Evolutionary conservation across 495 filamentous ascomycete species (phyloP).

Genomic region (Hypoxylon fragiforme): DNA sequence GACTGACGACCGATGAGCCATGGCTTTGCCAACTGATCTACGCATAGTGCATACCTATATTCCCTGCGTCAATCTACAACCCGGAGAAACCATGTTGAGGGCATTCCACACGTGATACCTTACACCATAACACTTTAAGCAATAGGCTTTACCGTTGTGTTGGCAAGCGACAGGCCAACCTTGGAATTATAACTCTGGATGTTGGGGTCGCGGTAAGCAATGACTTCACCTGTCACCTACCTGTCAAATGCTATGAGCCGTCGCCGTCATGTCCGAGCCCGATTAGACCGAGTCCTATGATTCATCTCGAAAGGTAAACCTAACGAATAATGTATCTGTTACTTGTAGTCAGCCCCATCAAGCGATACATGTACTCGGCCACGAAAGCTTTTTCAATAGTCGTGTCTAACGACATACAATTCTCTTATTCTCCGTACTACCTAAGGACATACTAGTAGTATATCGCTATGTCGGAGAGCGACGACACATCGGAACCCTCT

Average conservation of each 20-base stretch:
- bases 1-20: slow-evolving; percentile 3
- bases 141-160: neutral
- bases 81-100: slow-evolving; percentile 3
- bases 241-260: neutral
- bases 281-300: neutral
- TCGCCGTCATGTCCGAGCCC: neutral
- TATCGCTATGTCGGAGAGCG: no score
- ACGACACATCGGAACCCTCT: no score
- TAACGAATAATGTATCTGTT: no score
- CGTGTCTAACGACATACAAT: no score
- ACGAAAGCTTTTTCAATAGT: no score
- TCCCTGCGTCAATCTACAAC: slow-evolving; percentile 22
- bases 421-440: no score
- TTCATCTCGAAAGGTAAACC: neutral
- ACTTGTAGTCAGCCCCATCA: no score
- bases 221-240: neutral
- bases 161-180: neutral
- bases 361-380: no score
- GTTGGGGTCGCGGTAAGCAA: neutral
- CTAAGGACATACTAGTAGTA: no score
- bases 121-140: neutral
- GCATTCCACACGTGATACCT: neutral
- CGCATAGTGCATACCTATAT: neutral
- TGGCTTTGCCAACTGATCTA: slow-evolving; percentile 19
- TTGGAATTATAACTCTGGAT: neutral